Base-by-base conservation (phyloP, 140 eudicot genomes). In the Flaveria floridana region DNA sequence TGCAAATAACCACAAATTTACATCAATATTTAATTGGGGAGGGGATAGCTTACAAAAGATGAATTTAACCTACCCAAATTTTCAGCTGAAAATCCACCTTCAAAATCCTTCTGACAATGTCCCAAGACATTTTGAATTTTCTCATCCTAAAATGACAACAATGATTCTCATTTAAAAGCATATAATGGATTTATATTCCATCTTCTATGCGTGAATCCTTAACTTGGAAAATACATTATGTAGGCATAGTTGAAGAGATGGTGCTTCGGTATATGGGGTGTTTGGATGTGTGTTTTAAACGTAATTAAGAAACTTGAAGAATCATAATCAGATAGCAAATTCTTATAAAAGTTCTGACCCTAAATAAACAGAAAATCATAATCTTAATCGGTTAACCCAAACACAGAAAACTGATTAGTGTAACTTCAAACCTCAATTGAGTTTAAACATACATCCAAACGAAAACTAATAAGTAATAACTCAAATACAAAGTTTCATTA, bases 71-170 rank as follows among this genome's bases (percentile, higher is more conserved):
- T 84, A 93, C 97, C 99, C 87, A 93, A 75, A 77, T 88, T 93
- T 82, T 93, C 99, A 26, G 94, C 91, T 18, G 96, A 86, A 70
- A 85, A 86, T 71, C 88, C 96, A 68, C 91, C 97, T 83, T 90
- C 97, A 73, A 93, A 93, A 74, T 88, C 99, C 79, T 88, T 93
- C 80, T 82, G 91, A 75, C 89, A 90, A 85, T 93, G 87, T 74
- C 99, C 97, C 83, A 93, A 74, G 30, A 88, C 87, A 78, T 86
- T 80, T 70, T 88, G 94, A 76, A 93, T 81, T 82, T 90, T 93
- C 85, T 88, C 91, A 80, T 86, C 99, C 99, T 93, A 78, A 72
- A 34, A 77, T 55, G 30, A 80, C 7, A 82, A 55, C 34, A 76
- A 71, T 0, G 57, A 34, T 10, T 2, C n/a, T 6, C 26, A 41